Evolutionary conservation across 805 yeast species (phyloP), one percentile per base, ranked within the genome.

Genomic region (Nakazawaea ishiwadae): DNA sequence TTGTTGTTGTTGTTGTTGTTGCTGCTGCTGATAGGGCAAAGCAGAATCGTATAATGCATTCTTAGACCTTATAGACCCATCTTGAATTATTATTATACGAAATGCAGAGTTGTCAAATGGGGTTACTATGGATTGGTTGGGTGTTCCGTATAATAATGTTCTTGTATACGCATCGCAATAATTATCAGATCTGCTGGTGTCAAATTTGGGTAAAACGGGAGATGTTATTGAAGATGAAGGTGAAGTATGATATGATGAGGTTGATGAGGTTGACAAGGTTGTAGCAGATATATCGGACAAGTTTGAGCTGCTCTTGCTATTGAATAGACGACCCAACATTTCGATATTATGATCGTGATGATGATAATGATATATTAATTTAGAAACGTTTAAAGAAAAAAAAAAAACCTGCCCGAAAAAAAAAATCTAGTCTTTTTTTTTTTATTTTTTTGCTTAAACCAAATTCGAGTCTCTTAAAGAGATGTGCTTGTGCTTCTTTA

Each of bases 21-120:
- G 28, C 23, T n/a, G 31, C 24, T 39, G 28, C 11, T 7, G 21
- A 14, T 18, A 17, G 14, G 43, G 23, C 19, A 39, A 21, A 5
- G 68, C 69, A 12, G 76, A 63, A 54, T 75, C 81, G 49, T 57
- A 73, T n/a, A 75, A 55, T 2, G 68, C 65, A 48, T 70, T 77
- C 45, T 73, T 75, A 1, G 66, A 52, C 14, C 78, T 52, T 9
- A 75, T 62, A 2, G 72, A 71, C 2, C 78, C 79, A 49, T 75
- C 81, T 51, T 75, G 80, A 6, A 74, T 58, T 24, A 75, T 59
- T 3, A 75, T 54, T 30, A 75, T 49, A 27, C 80, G 54, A 50
- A 70, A 73, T 10, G 49, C 50, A 43, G 59, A 58, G 21, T 48
- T 47, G 41, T 58, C 60, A 37, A 61, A 51, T 41, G 34, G 52